These are phyloP conservation scores for Chaetomium strumarium DNA, from an alignment of 2,329 filamentous ascomycete genomes.

Conservation along the genomic window DNA sequence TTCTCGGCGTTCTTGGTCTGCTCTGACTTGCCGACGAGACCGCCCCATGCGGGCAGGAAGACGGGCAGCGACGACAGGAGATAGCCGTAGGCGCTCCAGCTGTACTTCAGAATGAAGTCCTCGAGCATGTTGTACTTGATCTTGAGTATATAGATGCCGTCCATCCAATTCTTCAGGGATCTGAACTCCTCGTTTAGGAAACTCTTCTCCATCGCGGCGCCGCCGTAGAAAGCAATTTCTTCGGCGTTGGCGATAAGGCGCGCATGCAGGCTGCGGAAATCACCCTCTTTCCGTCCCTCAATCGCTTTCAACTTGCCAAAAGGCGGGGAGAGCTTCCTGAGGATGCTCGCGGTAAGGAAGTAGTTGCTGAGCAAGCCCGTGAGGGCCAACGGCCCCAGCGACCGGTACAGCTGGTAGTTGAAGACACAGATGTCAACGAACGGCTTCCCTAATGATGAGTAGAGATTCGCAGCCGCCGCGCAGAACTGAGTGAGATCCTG, in stretches of 20 bases:
- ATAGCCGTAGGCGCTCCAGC: slow-evolving; percentile 97
- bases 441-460: slow-evolving; percentile 95
- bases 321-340: slow-evolving; percentile 82
- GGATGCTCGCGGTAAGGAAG: slow-evolving; percentile 83
- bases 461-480: slow-evolving; percentile 81
- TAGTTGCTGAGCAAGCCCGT: slow-evolving; percentile 87
- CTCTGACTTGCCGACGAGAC: slow-evolving; percentile 68
- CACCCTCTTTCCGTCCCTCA: slow-evolving; percentile 89
- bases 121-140: slow-evolving; percentile 98
- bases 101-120: slow-evolving; percentile 96
- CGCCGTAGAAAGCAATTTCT: slow-evolving; percentile 95
- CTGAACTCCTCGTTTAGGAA: slow-evolving; percentile 90
- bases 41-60: slow-evolving; percentile 91
- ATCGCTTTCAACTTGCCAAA: slow-evolving; percentile 97
- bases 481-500: slow-evolving; percentile 96
- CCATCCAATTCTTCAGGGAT: slow-evolving; percentile 94
- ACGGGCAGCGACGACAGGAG: slow-evolving; percentile 87
- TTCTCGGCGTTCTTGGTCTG: slow-evolving; percentile 46
- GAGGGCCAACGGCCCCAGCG: slow-evolving; percentile 80
- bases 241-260: slow-evolving; percentile 94
- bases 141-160: slow-evolving; percentile 94
- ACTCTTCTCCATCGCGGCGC: slow-evolving; percentile 88
- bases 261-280: slow-evolving; percentile 87
- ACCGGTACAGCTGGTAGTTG: slow-evolving; percentile 93
- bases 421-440: slow-evolving; percentile 96